Conservation (phyloP, 2,329 filamentous ascomycete genomes). For the Rhytidhysteron rufulum region DNA sequence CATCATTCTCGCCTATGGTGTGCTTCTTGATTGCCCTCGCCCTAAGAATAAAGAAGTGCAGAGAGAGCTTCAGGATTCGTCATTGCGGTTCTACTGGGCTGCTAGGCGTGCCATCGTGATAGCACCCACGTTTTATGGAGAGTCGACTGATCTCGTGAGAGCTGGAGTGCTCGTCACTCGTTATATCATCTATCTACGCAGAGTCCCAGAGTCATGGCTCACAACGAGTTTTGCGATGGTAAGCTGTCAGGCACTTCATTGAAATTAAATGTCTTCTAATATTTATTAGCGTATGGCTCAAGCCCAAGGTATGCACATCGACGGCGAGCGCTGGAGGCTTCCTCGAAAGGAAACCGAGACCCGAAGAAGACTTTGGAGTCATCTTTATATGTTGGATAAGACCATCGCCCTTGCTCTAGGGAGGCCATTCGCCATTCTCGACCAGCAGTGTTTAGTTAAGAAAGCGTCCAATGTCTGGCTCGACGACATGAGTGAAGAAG, state of each 20-base stretch:
- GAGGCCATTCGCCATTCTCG: conserved; percentile 38
- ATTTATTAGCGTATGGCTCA: conserved; percentile 34
- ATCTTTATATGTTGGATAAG: conserved; percentile 38
- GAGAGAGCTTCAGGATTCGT: conserved; percentile 36
- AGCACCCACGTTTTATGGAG: conserved; percentile 41
- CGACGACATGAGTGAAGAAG: conserved; percentile 32
- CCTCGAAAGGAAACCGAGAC: conserved; percentile 36
- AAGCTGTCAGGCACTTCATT: neutral
- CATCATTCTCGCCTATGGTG: conserved; percentile 39
- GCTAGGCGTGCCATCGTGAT: conserved; percentile 38
- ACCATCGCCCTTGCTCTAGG: conserved; percentile 40
- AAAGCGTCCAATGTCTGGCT: conserved; percentile 38
- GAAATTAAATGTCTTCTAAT: neutral
- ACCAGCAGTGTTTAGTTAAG: conserved; percentile 37
- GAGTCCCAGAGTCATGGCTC: conserved; percentile 40
- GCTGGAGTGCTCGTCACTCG: conserved; percentile 39
- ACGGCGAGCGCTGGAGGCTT: conserved; percentile 39
- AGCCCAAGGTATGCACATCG: conserved; percentile 43
- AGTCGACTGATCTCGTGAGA: conserved; percentile 39
- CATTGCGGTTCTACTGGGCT: conserved; percentile 42
- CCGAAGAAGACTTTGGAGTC: conserved; percentile 38
- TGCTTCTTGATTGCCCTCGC: conserved; percentile 33
- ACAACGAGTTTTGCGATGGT: conserved; percentile 40
- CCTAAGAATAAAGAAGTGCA: conserved; percentile 31
- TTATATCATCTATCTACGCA: conserved; percentile 38